Base-by-base conservation (phyloP, 345 rosid genomes). In the Salix suchowensis region DNA sequence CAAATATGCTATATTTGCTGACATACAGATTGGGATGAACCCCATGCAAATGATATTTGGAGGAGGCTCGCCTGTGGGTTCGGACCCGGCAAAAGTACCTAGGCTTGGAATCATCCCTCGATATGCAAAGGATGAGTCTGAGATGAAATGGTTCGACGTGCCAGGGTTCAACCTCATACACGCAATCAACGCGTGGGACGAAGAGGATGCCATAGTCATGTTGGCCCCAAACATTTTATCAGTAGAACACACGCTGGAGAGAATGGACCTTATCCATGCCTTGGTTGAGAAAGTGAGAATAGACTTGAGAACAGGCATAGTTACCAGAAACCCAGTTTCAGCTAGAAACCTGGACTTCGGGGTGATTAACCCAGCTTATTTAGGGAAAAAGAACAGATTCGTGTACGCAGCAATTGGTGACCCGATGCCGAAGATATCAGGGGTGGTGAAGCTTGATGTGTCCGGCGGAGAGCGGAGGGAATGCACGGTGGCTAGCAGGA, bases 21-120 rank as follows among this genome's bases (percentile, higher is more conserved):
- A 90, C 46, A 90, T 87, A 6, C 93, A 90, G 77, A 83, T 90
- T 19, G 88, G 85, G 50, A 90, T 90, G 93, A 85, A 83, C 76
- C 93, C 91, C 39, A 72, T 76, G 78, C 88, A 87, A 6, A 88
- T 88, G 90, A 82, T 90, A 32, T 79, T 86, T 37, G 76, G 84
- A 10, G 84, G 85, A 1, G 89, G 92, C 37, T 86, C 90, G 1
- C 87, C 85, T 2, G 88, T 87, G 18, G 87, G 84, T 0, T 4
- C 86, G 1, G 86, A 89, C 60, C 83, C 87, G 14, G 14, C 46
- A 2, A 87, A 89, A 79, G 84, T 87, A 0, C 78, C 89, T 1
- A 81, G 88, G 67, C 67, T 89, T 2, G 90, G 92, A 74, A 67
- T 89, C 60, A 77, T 87, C 23, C 92, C 89, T 11, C 71, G 87